Percentiles rank a stretch among this genome's conserved stretches.
phyloP scores from a whole-genome alignment of 768 basidiomycete species.

The Termitomyces sp. region DNA sequence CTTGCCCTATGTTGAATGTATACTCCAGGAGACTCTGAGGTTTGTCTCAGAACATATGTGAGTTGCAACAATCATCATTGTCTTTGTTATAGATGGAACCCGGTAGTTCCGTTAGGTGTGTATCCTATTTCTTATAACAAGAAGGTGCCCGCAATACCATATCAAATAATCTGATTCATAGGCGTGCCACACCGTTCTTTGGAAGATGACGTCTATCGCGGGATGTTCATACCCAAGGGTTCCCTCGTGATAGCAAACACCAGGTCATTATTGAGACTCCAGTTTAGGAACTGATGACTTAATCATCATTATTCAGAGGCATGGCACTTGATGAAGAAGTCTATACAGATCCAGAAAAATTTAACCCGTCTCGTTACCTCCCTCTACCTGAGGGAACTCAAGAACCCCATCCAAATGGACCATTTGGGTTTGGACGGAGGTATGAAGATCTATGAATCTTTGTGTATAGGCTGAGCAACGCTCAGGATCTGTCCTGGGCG shows the following conservation, averaged over 20 bases:
- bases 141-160: not conserved
- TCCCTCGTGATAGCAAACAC: not conserved
- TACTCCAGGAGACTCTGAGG: conserved; percentile 2
- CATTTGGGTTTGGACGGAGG: conserved; percentile 22
- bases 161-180: not conserved
- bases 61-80: not conserved
- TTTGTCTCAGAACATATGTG: conserved; percentile 9
- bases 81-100: not conserved
- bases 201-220: not conserved
- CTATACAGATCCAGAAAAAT: conserved; percentile 36
- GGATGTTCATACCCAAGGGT: conserved; percentile 2
- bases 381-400: conserved; percentile 15
- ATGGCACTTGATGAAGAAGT: conserved; percentile 33
- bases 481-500: conserved; percentile 38
- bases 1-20: conserved; percentile 1
- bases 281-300: conserved; percentile 11
- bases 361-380: conserved; percentile 40
- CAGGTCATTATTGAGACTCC: not conserved
- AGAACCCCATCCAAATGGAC: conserved; percentile 9
- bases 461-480: not conserved
- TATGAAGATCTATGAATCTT: not conserved
- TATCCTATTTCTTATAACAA: conserved; percentile 7
- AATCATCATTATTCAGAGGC: conserved; percentile 29
- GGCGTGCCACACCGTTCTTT: not conserved
- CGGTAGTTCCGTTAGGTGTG: not conserved